Evolutionary conservation across 73 alveolate genomes (phyloP).

Genomic region (Effrenium voratum): DNA sequence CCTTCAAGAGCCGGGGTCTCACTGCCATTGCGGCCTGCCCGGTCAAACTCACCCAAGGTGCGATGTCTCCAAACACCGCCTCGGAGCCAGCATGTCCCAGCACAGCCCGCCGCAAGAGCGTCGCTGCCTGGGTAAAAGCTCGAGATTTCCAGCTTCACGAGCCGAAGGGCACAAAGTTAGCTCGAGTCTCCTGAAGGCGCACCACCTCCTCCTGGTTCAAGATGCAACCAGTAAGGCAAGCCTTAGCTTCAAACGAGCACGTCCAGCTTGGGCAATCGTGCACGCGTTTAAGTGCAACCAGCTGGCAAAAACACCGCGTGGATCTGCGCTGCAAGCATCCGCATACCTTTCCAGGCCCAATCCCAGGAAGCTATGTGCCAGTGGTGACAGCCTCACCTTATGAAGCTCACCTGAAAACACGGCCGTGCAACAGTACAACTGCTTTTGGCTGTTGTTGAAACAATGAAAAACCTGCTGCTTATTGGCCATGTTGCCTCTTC

Average conservation of each 20-base stretch:
- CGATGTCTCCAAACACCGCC: too few relatives aligned
- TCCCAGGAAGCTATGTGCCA: neutral
- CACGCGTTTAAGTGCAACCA: neutral
- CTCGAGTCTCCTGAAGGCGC: constrained; percentile 28
- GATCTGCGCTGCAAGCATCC: constrained; percentile 32
- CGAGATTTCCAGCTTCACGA: too few relatives aligned
- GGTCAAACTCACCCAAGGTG: neutral
- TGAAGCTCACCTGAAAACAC: too few relatives aligned
- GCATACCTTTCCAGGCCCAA: neutral
- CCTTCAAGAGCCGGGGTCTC: neutral
- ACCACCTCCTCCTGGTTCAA: constrained; percentile 37
- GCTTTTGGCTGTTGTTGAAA: too few relatives aligned
- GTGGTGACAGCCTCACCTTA: too few relatives aligned
- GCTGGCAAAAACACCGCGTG: constrained; percentile 10
- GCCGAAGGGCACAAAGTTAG: too few relatives aligned
- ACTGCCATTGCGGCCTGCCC: neutral
- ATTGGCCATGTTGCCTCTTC: neutral
- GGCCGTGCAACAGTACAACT: too few relatives aligned
- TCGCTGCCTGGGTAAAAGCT: neutral
- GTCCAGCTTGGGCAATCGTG: too few relatives aligned
- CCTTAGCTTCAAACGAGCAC: too few relatives aligned
- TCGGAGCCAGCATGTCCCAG: neutral
- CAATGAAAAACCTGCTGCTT: too few relatives aligned
- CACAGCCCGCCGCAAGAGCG: constrained; percentile 45
- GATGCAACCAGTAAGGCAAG: constrained; percentile 8